Evolutionary conservation across 345 rosid genomes (phyloP), one percentile per base, ranked within the genome.

Genomic region (Dimocarpus longan): DNA sequence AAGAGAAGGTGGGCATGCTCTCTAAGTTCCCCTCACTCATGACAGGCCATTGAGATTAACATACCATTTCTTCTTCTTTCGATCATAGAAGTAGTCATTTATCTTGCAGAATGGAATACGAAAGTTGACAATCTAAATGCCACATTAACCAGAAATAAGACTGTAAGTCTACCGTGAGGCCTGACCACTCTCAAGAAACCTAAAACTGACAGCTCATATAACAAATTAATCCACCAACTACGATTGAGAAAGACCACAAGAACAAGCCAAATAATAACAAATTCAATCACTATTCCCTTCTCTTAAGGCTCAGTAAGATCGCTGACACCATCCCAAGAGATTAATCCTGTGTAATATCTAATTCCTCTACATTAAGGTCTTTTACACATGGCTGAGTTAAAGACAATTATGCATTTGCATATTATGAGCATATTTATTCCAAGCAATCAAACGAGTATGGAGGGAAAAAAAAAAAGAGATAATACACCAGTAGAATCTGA

Each of bases 121-220:
- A 42, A 22, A 24, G 5, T 24, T 9, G 16, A 42, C 57, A 62
- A 74, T 62, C 77, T 22, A 11, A 21, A 62, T 22, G 60, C 59
- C 4, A 11, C n/a, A 74, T 5, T 8, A 3, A 56, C 73, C 46
- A 63, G 19, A 42, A 4, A 10, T 46, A 69, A 22, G 46, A 69
- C 28, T 11, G 6, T 6, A 13, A 7, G 40, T 22, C 59, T 13
- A 7, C 59, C 40, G 5, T 16, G 10, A 44, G 5, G 22, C 44
- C 56, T 67, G 13, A n/a, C 54, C 71, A 68, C 54, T 71, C 54
- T 19, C 65, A 37, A 10, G 21, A 72, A 59, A 57, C 59, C 76
- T 22, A 72, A 28, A 42, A 72, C 48, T 10, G 48, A 56, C 32
- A 69, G 12, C 52, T 12, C 22, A 10, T 28, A 44, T 11, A 59